phyloP scores from a whole-genome alignment of 345 rosid genomes.

The Salix purpurea region DNA sequence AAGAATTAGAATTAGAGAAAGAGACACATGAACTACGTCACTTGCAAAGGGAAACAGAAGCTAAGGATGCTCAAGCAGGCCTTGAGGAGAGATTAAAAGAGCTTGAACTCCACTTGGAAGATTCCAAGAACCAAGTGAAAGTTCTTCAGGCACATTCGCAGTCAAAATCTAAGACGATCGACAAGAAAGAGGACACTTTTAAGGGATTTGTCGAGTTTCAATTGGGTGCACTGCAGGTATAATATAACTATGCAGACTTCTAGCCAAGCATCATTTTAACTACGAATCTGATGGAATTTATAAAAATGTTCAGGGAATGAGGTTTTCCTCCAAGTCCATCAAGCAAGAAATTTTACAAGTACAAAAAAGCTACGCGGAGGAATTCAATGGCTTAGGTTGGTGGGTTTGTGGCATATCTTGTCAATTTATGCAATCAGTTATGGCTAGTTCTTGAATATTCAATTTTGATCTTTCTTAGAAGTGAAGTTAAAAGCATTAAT shows the following conservation, averaged over 20 bases:
- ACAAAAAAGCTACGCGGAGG: slow-evolving; percentile 45
- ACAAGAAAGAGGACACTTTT: slow-evolving; percentile 43
- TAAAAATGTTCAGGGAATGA: slow-evolving; percentile 51
- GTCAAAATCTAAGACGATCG: slow-evolving; percentile 44
- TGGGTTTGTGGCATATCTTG: not conserved
- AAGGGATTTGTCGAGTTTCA: slow-evolving; percentile 41
- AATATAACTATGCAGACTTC: not conserved
- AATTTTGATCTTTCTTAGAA: slow-evolving; percentile 38
- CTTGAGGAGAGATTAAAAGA: slow-evolving; percentile 43
- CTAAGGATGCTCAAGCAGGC: slow-evolving; percentile 39
- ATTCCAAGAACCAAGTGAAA: slow-evolving; percentile 41
- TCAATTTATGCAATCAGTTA: not conserved
- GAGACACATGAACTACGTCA: slow-evolving; percentile 42
- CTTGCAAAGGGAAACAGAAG: slow-evolving; percentile 54
- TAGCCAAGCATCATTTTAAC: not conserved
- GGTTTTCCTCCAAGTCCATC: slow-evolving; percentile 49
- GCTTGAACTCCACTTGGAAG: slow-evolving; percentile 41
- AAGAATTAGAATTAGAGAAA: slow-evolving; percentile 33
- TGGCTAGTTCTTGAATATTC: not conserved
- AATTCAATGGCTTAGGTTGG: slow-evolving; percentile 58
- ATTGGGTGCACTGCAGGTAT: slow-evolving; percentile 55
- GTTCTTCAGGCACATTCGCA: slow-evolving; percentile 44
- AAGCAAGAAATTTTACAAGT: slow-evolving; percentile 55
- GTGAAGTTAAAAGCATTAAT: slow-evolving; percentile 45
- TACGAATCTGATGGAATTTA: slow-evolving; percentile 9